A percentile compares a stretch with the other conserved stretches of the same genome.
Evolutionary conservation across 768 basidiomycete species (phyloP).

Genomic region (Galerina sulciceps): DNA sequence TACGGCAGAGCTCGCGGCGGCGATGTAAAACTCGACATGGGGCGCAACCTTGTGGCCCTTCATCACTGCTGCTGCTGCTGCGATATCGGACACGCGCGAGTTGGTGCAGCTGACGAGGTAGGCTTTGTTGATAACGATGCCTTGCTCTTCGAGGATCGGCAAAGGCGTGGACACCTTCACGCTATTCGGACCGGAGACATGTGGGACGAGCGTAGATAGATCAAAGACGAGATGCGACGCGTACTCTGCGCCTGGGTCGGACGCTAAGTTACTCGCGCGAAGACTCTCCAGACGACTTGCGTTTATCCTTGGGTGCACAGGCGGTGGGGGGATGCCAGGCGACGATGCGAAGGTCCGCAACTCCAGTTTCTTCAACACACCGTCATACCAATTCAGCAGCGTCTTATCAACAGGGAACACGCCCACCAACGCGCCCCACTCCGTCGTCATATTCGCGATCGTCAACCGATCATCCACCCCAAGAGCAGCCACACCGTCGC

Average conservation of each 20-base stretch:
- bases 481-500: constrained; percentile 80
- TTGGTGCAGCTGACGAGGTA: constrained; percentile 99
- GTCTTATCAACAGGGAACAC: constrained; percentile 92
- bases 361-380: constrained; percentile 71
- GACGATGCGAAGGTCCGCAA: constrained; percentile 72
- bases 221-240: constrained; percentile 89
- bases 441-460: constrained; percentile 99
- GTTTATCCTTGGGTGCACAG: constrained; percentile 88
- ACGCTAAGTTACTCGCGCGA: constrained; percentile 51
- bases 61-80: constrained; percentile 90
- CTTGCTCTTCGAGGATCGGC: constrained; percentile 73
- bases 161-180: constrained; percentile 97
- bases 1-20: constrained; percentile 91
- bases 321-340: constrained; percentile 66
- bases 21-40: constrained; percentile 96
- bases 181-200: constrained; percentile 97
- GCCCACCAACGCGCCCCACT: constrained; percentile 97
- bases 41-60: constrained; percentile 79
- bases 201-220: constrained; percentile 91
- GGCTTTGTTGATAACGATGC: constrained; percentile 91
- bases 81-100: constrained; percentile 92
- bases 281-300: constrained; percentile 69
- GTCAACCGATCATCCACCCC: constrained; percentile 92
- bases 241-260: constrained; percentile 83
- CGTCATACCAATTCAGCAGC: constrained; percentile 86